phyloP scores from a whole-genome alignment of 2,329 filamentous ascomycete species.

The Epichloe baconii region DNA sequence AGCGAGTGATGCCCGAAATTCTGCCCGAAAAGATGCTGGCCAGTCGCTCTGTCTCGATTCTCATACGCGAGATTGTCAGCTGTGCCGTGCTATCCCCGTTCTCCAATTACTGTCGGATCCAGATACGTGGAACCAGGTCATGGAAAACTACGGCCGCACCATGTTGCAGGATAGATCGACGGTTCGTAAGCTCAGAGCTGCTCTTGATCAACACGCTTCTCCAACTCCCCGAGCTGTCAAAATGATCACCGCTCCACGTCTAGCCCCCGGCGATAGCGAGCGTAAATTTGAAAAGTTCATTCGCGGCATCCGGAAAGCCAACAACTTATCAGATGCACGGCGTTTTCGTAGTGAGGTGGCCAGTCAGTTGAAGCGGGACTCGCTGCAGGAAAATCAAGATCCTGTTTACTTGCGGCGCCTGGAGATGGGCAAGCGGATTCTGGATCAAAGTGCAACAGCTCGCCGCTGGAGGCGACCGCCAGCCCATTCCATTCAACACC shows the following conservation, averaged over 20 bases:
- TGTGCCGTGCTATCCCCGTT: constrained; percentile 76
- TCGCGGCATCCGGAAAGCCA: constrained; percentile 73
- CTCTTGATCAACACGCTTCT: constrained; percentile 85
- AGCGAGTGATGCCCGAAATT: constrained; percentile 58
- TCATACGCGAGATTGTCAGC: constrained; percentile 81
- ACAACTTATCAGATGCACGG: constrained; percentile 83
- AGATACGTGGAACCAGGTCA: constrained; percentile 93
- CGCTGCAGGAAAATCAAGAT: constrained; percentile 65
- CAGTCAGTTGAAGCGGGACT: constrained; percentile 81
- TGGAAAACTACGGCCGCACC: constrained; percentile 76
- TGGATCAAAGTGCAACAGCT: constrained; percentile 81
- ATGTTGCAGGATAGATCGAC: constrained; percentile 93
- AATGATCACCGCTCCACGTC: constrained; percentile 59
- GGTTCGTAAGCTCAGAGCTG: constrained; percentile 79
- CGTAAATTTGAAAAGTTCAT: constrained; percentile 92
- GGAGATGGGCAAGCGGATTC: constrained; percentile 78
- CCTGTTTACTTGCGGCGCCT: constrained; percentile 76
- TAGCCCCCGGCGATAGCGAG: constrained; percentile 75
- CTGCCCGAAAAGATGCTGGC: constrained; percentile 62
- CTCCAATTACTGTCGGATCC: constrained; percentile 75
- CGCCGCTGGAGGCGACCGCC: constrained; percentile 49
- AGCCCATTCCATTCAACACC: constrained; percentile 13
- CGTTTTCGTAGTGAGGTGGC: constrained; percentile 85
- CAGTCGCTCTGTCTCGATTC: constrained; percentile 65
- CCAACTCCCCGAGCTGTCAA: constrained; percentile 56